Base-by-base conservation (phyloP, 73 alveolate genomes). In the Symbiodinium natans region DNA sequence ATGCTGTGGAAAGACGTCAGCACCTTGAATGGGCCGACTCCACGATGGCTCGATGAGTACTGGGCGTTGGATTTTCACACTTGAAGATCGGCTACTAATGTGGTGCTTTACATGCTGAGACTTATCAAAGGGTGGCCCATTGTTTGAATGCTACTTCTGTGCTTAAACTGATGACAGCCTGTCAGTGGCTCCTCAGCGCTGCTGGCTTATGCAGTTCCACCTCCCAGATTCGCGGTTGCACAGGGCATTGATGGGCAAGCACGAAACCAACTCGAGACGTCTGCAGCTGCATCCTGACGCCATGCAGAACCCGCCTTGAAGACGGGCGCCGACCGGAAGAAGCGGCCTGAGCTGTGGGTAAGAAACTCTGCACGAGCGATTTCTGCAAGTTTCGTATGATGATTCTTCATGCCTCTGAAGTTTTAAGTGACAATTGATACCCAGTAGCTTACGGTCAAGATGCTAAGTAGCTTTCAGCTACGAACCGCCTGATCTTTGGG, bases 271-370 rank as follows among this genome's bases (percentile, higher is more conserved):
- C 71, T 52, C 59, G 59, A 46, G 59, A 46, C 25, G 59, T 52
- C n/a, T n/a, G n/a, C n/a, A n/a, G n/a, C n/a, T n/a, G n/a, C 71
- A 52, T 52, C 71, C 71, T 52, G 71, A 52, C n/a, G 71, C 71
- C 71, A 52, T 29, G 71, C 0, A 52, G 71, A 52, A 52, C 71
- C 71, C 71, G 71, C 71, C 71, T 52, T 52, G 71, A n/a, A 52
- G 71, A 52, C 71, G 71, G 71, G 71, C 71, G 71, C 71, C 71
- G 71, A 0, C 71, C 71, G 31, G 71, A 52, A 52, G 71, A 52
- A 52, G 71, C 71, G 31, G 71, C 71, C 71, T 52, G 71, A 52
- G 71, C 68, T 52, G 68, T n/a, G n/a, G n/a, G n/a, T n/a, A n/a
- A n/a, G n/a, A n/a, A n/a, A n/a, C n/a, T n/a, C n/a, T 48, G 4